phyloP scores from a whole-genome alignment of 78 protist genomes.

The Acrasis kona region DNA sequence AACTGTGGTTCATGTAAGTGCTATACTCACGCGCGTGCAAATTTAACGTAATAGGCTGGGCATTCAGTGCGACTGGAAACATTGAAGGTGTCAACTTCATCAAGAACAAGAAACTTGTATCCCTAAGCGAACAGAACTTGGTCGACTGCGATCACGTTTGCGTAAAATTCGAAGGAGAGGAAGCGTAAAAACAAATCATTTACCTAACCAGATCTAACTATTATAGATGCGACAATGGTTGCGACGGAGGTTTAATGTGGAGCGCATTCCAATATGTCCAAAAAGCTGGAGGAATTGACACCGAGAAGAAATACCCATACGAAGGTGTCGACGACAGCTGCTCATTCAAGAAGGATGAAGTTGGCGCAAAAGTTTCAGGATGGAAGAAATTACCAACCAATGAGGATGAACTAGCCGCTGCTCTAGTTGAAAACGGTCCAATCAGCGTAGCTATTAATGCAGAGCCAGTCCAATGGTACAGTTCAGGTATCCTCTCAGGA shows the following conservation, averaged over 20 bases:
- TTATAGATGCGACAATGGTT: slow-evolving; percentile 19
- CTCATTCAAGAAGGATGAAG: too few species aligned
- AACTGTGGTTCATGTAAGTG: slow-evolving; percentile 70
- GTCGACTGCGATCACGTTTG: slow-evolving; percentile 29
- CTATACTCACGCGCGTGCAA: too few species aligned
- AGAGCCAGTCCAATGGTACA: neutral
- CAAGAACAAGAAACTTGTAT: neutral
- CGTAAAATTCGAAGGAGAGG: slow-evolving; percentile 56
- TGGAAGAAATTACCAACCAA: neutral
- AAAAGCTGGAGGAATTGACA: slow-evolving; percentile 54
- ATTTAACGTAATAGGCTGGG: too few species aligned
- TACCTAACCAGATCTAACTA: too few species aligned
- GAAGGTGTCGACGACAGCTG: slow-evolving; percentile 16
- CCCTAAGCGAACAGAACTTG: slow-evolving; percentile 59
- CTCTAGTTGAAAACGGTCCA: neutral
- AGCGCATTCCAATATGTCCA: slow-evolving; percentile 60
- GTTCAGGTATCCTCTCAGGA: slow-evolving; percentile 5
- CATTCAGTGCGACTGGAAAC: slow-evolving; percentile 57
- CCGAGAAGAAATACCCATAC: slow-evolving; percentile 80
- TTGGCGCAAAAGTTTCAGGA: neutral
- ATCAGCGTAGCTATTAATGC: slow-evolving; percentile 2
- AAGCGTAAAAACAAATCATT: too few species aligned
- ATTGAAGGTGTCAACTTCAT: slow-evolving; percentile 45
- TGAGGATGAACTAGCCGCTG: neutral
- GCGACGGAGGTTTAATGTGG: slow-evolving; percentile 50